These are phyloP conservation scores for Inonotus obliquus DNA, from an alignment of 1,284 basidiomycete genomes.

Conservation along the genomic window DNA sequence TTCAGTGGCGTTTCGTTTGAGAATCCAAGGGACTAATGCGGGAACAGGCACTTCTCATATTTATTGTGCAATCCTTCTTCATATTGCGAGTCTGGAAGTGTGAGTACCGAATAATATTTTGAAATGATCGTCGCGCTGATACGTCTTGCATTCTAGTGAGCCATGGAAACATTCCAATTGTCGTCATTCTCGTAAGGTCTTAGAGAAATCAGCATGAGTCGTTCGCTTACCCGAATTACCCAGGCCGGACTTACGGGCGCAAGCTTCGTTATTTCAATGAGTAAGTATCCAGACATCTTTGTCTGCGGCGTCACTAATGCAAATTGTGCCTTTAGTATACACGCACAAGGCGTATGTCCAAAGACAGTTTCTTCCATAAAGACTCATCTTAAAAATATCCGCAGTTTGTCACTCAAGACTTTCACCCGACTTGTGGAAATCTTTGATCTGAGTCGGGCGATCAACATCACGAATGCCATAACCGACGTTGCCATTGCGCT, in stretches of 20 bases:
- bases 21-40: background rate
- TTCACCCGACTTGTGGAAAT: slow-evolving; percentile 10
- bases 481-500: slow-evolving; percentile 15
- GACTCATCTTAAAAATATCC: background rate
- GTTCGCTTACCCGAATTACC: background rate
- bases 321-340: slow-evolving; percentile 3
- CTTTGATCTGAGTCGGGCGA: slow-evolving; percentile 8
- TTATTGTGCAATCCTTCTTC: slow-evolving; percentile 17
- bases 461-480: slow-evolving; percentile 16
- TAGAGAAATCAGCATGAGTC: background rate
- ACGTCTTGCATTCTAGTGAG: slow-evolving; percentile 5
- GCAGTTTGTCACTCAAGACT: slow-evolving; percentile 7
- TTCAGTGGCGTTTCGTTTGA: background rate
- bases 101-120: background rate
- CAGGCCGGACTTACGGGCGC: slow-evolving; percentile 3
- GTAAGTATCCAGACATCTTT: background rate
- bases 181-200: slow-evolving; percentile 4
- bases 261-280: background rate
- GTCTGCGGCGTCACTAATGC: background rate
- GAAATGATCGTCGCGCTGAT: background rate
- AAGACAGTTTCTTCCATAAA: background rate
- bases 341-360: slow-evolving; percentile 4
- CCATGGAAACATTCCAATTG: slow-evolving; percentile 10
- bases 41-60: slow-evolving; percentile 6
- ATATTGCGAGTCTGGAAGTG: slow-evolving; percentile 17